Evolutionary conservation across 2,329 filamentous ascomycete genomes (phyloP).

Genomic region (Tolypocladium guangdongense): DNA sequence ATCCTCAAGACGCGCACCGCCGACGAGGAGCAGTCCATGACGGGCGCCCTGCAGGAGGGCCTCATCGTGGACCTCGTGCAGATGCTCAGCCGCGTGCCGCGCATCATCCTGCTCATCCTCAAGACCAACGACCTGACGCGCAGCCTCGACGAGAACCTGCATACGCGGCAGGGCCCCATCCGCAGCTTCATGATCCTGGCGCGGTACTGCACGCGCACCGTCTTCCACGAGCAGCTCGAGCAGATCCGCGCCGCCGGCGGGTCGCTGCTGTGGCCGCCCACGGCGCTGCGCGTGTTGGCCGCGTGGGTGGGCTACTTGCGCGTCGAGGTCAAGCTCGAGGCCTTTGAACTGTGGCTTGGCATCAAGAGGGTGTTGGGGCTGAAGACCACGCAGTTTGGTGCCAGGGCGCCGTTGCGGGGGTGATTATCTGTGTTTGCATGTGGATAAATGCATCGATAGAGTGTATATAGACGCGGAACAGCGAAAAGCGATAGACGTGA

Average conservation of each 20-base stretch:
- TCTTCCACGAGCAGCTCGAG: conserved; percentile 54
- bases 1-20: conserved; percentile 50
- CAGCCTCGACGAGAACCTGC: conserved; percentile 81
- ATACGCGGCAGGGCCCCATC: conserved; percentile 58
- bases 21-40: conserved; percentile 80
- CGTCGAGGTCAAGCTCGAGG: conserved; percentile 51
- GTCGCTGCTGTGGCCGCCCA: conserved; percentile 47
- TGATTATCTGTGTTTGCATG: neutral
- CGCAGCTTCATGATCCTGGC: conserved; percentile 58
- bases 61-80: conserved; percentile 82
- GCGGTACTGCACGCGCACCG: conserved; percentile 55
- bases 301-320: conserved; percentile 49
- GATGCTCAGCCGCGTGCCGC: conserved; percentile 76
- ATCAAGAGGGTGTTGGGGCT: conserved; percentile 37
- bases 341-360: conserved; percentile 51
- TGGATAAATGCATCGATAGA: conserved; percentile 4
- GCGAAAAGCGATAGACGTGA: neutral
- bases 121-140: conserved; percentile 97
- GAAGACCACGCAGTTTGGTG: conserved; percentile 15
- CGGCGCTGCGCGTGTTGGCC: conserved; percentile 39
- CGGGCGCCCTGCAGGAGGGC: conserved; percentile 73
- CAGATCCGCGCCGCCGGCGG: conserved; percentile 36
- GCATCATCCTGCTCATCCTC: conserved; percentile 86
- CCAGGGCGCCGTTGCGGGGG: conserved; percentile 9
- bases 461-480: conserved; percentile 4